Percentiles rank a stretch among this genome's conserved stretches.
phyloP scores from a whole-genome alignment of 768 basidiomycete species.

The Pholiota molesta region DNA sequence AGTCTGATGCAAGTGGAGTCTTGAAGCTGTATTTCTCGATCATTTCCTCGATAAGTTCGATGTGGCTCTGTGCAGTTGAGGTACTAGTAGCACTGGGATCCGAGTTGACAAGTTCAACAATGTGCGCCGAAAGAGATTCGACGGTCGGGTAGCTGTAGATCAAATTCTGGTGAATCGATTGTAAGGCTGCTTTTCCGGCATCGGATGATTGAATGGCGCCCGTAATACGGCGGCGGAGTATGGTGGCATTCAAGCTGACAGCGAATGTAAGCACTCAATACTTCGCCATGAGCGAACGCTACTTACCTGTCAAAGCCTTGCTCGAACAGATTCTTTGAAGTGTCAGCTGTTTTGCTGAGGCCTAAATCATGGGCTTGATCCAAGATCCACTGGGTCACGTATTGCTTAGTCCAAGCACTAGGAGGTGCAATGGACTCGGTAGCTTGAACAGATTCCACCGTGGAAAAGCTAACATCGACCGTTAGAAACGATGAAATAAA shows the following conservation, averaged over 20 bases:
- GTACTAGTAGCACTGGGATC: constrained; percentile 5
- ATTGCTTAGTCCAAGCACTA: constrained; percentile 15
- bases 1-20: not conserved
- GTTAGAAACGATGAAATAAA: not conserved
- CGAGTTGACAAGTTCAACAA: constrained; percentile 16
- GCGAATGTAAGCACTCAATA: not conserved
- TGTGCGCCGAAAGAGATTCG: constrained; percentile 17
- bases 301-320: constrained; percentile 25
- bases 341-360: not conserved
- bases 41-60: constrained; percentile 22
- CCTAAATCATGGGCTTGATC: constrained; percentile 20
- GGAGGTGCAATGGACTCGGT: constrained; percentile 16
- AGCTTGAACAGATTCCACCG: constrained; percentile 16
- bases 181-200: constrained; percentile 12
- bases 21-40: constrained; percentile 19
- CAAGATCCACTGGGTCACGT: constrained; percentile 19
- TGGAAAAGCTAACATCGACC: constrained; percentile 13
- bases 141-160: constrained; percentile 24
- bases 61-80: constrained; percentile 6
- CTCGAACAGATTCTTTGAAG: constrained; percentile 21
- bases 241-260: constrained; percentile 12
- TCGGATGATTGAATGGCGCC: constrained; percentile 17
- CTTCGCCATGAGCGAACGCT: not conserved
- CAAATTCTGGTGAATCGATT: constrained; percentile 18
- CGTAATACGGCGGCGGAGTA: constrained; percentile 24